These are phyloP conservation scores for Solanum pinnatisectum DNA, from an alignment of 257 asterid genomes.

Conservation along the genomic window DNA sequence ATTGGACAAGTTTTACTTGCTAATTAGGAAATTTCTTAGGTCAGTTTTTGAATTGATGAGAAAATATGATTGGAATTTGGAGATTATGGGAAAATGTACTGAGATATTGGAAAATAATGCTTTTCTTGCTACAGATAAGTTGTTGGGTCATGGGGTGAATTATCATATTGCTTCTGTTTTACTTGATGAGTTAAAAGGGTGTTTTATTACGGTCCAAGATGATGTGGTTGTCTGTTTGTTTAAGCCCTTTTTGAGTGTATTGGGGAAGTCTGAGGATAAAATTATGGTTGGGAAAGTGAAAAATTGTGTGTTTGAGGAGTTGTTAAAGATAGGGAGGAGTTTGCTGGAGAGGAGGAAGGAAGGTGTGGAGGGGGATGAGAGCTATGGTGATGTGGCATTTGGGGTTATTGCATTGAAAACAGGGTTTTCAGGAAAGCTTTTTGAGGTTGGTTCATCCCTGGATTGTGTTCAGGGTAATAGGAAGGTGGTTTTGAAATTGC, in stretches of 20 bases:
- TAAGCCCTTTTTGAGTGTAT: conserved; percentile 49
- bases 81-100: conserved; percentile 31
- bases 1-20: conserved; percentile 81
- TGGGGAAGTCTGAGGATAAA: conserved; percentile 48
- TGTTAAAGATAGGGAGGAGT: conserved; percentile 44
- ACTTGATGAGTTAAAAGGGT: conserved; percentile 67
- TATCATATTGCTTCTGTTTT: conserved; percentile 81
- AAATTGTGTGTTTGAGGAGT: conserved; percentile 60
- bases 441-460: conserved; percentile 50
- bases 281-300: conserved; percentile 75
- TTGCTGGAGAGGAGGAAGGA: conserved; percentile 33
- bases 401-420: conserved; percentile 63
- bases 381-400: conserved; percentile 36
- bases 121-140: conserved; percentile 57
- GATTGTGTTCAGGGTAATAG: conserved; percentile 80
- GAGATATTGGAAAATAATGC: conserved; percentile 48
- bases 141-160: conserved; percentile 77
- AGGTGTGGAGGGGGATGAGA: conserved; percentile 32
- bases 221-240: conserved; percentile 53
- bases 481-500: conserved; percentile 61
- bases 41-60: conserved; percentile 49
- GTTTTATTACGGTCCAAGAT: conserved; percentile 39
- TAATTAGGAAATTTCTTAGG: conserved; percentile 59
- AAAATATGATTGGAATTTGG: conserved; percentile 56
- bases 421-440: conserved; percentile 50